Evolutionary conservation across 805 yeast genomes (phyloP), one percentile per base, ranked within the genome.

Genomic region (Blastobotrys attinorum): DNA sequence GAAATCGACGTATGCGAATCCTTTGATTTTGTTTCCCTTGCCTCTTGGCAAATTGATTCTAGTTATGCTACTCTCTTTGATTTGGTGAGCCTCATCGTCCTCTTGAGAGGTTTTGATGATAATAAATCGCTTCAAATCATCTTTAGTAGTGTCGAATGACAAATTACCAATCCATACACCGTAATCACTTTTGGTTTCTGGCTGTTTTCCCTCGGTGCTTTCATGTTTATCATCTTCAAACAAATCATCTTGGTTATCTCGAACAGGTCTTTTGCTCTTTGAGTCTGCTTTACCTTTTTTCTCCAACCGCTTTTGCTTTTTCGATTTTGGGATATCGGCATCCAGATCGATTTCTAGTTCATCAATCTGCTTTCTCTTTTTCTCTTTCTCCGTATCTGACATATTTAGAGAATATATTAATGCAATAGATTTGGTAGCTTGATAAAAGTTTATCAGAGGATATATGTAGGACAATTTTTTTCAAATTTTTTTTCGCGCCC

Each of bases 131-230:
- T 67, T 66, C 27, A 92, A 58, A 50, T 88, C 94, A 29, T 83
- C 90, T 53, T 74, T 78, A 0, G 80, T 71, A 3, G 96, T 86
- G 42, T 85, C 92, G 56, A 82, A 92, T 0, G 96, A 73, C 50
- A 92, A 65, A 60, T 92, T 92, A 35, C 98, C 98, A 38, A 92
- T 76, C 98, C 98, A 92, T 29, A 88, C 92, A 37, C 94, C 94
- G 55, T 66, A 75, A 43, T 72, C 76, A 59, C 47, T 4, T 45
- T 44, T 13, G 48, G 48, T 31, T 46, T 53, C 48, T 51, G n/a
- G 46, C 43, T 37, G 52, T 61, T n/a, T 55, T 59, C 16, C 56
- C 65, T 49, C 56, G 23, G 51, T 49, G 22, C 58, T 64, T 37
- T 60, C 59, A 27, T 59, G 63, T 42, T 63, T 64, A 22, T 57